phyloP scores from a whole-genome alignment of 768 basidiomycete genomes.

The Kwoniella mangroviensis region DNA sequence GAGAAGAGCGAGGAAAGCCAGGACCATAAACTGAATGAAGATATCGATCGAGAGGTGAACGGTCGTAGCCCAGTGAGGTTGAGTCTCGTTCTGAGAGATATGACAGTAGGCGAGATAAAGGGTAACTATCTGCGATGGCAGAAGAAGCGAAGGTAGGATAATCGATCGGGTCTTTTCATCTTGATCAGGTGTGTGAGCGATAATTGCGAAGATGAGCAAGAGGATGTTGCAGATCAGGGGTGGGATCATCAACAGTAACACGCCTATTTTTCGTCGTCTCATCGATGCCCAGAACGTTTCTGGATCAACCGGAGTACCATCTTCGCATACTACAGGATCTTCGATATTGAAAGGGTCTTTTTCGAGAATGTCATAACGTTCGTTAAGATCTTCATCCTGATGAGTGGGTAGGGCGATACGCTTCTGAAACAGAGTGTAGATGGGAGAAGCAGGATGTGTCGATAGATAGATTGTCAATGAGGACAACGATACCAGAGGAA shows the following conservation, averaged over 20 bases:
- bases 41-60: slow-evolving; percentile 65
- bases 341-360: slow-evolving; percentile 51
- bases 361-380: slow-evolving; percentile 10
- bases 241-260: slow-evolving; percentile 30
- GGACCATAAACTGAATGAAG: slow-evolving; percentile 40
- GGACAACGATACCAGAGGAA: slow-evolving; percentile 39
- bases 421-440: slow-evolving; percentile 16
- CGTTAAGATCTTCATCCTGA: slow-evolving; percentile 37
- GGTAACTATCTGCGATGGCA: slow-evolving; percentile 42
- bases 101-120: slow-evolving; percentile 64
- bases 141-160: slow-evolving; percentile 35
- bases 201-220: slow-evolving; percentile 32
- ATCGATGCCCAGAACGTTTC: slow-evolving; percentile 43
- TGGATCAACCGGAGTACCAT: slow-evolving; percentile 43
- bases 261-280: slow-evolving; percentile 32
- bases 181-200: background rate
- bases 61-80: slow-evolving; percentile 61
- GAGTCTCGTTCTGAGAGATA: slow-evolving; percentile 61
- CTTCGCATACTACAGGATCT: slow-evolving; percentile 32
- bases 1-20: slow-evolving; percentile 39
- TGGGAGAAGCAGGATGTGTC: slow-evolving; percentile 40
- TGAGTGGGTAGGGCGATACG: slow-evolving; percentile 37
- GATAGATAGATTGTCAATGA: slow-evolving; percentile 44
- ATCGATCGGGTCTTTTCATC: slow-evolving; percentile 27
- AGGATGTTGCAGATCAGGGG: slow-evolving; percentile 40